These are phyloP conservation scores for Kurtzmaniella quercitrusa DNA, from an alignment of 1,139 yeast species.

Conservation along the genomic window DNA sequence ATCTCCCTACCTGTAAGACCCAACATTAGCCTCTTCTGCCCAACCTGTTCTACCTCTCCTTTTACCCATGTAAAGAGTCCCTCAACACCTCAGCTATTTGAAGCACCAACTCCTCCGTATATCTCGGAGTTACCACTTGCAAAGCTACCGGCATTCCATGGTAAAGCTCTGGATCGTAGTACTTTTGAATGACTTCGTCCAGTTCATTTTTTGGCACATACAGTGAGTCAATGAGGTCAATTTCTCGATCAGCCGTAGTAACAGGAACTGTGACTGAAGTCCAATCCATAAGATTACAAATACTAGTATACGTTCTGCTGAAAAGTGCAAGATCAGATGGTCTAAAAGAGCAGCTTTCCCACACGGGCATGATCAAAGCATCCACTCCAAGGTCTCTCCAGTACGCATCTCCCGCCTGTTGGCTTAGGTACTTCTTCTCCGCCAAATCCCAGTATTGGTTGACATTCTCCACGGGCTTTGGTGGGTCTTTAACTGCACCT, in stretches of 20 bases:
- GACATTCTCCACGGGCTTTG: conserved; percentile 12
- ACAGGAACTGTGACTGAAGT: conserved; percentile 53
- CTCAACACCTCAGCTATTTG: conserved; percentile 6
- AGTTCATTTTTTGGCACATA: conserved; percentile 17
- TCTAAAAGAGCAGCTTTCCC: conserved; percentile 21
- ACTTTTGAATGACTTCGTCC: conserved; percentile 21
- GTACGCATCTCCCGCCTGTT: conserved; percentile 23
- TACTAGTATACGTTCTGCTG: conserved; percentile 37
- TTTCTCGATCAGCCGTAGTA: conserved; percentile 34
- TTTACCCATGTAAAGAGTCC: not conserved
- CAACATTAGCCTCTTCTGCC: no score
- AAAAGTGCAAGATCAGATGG: conserved; percentile 12
- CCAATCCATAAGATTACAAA: conserved; percentile 53
- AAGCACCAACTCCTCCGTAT: conserved; percentile 51
- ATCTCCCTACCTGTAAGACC: no score
- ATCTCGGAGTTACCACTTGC: conserved; percentile 51
- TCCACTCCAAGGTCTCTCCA: conserved; percentile 29
- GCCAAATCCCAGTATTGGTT: conserved; percentile 30
- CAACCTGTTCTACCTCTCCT: not conserved
- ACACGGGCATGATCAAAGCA: conserved; percentile 29
- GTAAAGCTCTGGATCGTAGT: conserved; percentile 48
- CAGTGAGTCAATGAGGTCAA: conserved; percentile 22
- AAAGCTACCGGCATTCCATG: conserved; percentile 58
- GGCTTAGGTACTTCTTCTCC: conserved; percentile 20
- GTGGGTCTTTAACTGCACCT: conserved; percentile 5